A percentile compares a stretch with the other conserved stretches of the same genome.
Conservation (phyloP, 345 rosid genomes). For the Dipteronia sinensis region DNA sequence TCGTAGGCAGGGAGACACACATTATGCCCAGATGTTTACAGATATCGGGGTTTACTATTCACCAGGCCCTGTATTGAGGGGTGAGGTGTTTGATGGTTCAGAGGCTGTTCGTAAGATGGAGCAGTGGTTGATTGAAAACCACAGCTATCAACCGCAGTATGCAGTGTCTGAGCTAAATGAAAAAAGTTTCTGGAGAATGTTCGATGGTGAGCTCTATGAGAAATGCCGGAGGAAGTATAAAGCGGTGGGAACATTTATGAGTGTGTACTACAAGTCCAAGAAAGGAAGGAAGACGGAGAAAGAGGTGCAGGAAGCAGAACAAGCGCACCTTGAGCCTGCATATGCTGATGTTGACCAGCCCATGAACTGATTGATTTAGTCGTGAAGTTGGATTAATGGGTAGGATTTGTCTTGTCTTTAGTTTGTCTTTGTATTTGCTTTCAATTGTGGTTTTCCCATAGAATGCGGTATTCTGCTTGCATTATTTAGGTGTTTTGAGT, state of each 20-base stretch:
- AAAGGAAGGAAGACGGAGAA: slow-evolving; percentile 99
- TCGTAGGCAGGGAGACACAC: slow-evolving; percentile 85
- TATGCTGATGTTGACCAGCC: slow-evolving; percentile 52
- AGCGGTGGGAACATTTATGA: slow-evolving; percentile 98
- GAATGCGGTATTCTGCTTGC: background rate
- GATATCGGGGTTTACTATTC: slow-evolving; percentile 94
- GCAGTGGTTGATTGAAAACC: slow-evolving; percentile 93
- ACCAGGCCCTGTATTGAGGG: slow-evolving; percentile 93
- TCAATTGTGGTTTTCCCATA: background rate
- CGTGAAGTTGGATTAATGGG: background rate
- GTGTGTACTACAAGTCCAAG: slow-evolving; percentile 95
- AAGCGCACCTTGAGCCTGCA: slow-evolving; percentile 75
- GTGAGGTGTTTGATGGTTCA: slow-evolving; percentile 84
- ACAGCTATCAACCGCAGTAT: slow-evolving; percentile 93
- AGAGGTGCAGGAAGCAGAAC: slow-evolving; percentile 96
- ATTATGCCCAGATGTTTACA: slow-evolving; percentile 93
- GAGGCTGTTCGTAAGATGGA: slow-evolving; percentile 89
- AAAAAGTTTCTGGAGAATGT: slow-evolving; percentile 98
- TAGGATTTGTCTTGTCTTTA: slow-evolving; percentile 21
- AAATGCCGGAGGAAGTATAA: slow-evolving; percentile 78
- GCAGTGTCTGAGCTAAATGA: slow-evolving; percentile 91
- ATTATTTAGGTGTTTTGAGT: background rate
- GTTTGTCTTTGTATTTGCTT: background rate
- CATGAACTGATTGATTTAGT: slow-evolving; percentile 25
- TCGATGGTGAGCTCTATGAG: slow-evolving; percentile 83